phyloP scores from a whole-genome alignment of 2,329 filamentous ascomycete species.

The Penicillium crustosum region DNA sequence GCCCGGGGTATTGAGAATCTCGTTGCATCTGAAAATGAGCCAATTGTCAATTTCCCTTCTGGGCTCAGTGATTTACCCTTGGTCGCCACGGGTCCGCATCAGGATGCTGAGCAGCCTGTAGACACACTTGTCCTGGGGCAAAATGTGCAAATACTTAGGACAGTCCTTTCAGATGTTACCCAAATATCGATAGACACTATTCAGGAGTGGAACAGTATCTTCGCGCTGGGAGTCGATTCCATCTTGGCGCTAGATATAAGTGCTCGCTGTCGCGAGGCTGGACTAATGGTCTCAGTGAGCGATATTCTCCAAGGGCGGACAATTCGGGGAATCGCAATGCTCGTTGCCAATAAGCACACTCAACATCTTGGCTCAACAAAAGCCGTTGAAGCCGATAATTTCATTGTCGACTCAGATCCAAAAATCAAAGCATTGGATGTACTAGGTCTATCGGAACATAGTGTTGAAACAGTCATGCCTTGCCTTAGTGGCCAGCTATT shows the following conservation, averaged over 20 bases:
- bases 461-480: neutral
- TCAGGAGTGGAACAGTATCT: neutral
- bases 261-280: neutral
- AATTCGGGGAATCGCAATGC: conserved; percentile 1
- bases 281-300: neutral
- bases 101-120: neutral
- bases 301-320: conserved; percentile 8
- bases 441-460: neutral
- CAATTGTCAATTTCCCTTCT: neutral
- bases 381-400: too few species aligned
- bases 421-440: neutral
- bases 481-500: conserved; percentile 7
- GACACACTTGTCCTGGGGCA: neutral
- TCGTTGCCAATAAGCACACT: neutral
- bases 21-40: neutral
- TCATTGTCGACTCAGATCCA: neutral
- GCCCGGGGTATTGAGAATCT: neutral
- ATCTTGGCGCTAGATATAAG: conserved; percentile 4
- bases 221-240: neutral
- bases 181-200: neutral
- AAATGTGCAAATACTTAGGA: neutral
- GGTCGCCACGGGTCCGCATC: neutral
- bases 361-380: neutral
- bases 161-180: neutral
- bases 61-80: neutral